These are phyloP conservation scores for Balakata baccata DNA, from an alignment of 345 rosid genomes.

Conservation along the genomic window DNA sequence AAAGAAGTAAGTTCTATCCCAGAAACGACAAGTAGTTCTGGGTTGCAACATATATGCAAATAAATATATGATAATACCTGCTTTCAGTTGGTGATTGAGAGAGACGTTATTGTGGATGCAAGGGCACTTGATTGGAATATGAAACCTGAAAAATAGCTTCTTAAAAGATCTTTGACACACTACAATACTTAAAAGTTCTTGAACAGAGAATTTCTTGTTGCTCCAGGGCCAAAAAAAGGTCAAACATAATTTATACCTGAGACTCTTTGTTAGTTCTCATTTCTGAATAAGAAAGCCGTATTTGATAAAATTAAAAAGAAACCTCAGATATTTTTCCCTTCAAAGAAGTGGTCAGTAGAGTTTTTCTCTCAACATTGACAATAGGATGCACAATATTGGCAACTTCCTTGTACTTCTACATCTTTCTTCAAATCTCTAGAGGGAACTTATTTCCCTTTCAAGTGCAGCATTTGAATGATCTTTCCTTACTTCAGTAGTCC, in stretches of 20 bases:
- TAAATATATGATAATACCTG: conserved; percentile 42
- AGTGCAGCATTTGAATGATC: conserved; percentile 33
- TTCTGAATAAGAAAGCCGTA: background rate
- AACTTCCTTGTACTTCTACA: conserved; percentile 19
- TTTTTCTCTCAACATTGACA: conserved; percentile 34
- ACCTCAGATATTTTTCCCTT: conserved; percentile 75
- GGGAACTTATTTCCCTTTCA: conserved; percentile 30
- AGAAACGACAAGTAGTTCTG: conserved; percentile 2
- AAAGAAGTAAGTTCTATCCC: conserved; percentile 11
- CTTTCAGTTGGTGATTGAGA: conserved; percentile 54
- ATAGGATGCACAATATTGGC: conserved; percentile 27
- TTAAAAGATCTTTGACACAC: background rate
- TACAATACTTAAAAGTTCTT: background rate
- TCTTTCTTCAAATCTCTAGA: conserved; percentile 32
- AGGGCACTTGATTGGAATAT: conserved; percentile 24
- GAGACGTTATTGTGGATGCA: conserved; percentile 54
- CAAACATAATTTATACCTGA: background rate
- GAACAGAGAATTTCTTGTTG: background rate
- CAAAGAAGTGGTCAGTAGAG: conserved; percentile 39
- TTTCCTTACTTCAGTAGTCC: conserved; percentile 39
- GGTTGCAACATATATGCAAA: conserved; percentile 6
- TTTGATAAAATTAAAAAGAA: conserved; percentile 3
- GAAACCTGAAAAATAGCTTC: conserved; percentile 43
- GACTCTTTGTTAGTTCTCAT: background rate
- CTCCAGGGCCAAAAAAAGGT: conserved; percentile 15